Evolutionary conservation across 345 rosid species (phyloP), one percentile per base, ranked within the genome.

Genomic region (Camelina laxa): DNA sequence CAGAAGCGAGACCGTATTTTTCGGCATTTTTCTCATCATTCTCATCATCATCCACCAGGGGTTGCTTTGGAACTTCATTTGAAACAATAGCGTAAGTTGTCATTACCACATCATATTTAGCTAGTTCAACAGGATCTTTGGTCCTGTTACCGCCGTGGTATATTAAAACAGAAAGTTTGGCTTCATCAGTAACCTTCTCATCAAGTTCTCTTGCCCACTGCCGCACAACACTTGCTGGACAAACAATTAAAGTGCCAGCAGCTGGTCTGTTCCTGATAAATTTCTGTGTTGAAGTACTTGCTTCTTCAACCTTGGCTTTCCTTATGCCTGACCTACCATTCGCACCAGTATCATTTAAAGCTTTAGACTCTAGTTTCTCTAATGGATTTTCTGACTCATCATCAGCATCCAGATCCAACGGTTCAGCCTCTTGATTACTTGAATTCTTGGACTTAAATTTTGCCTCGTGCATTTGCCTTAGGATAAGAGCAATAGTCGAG

Each of bases 71-170:
- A 74, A 95, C 97, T 88, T 95, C 97, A 73, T 87, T 86, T 38
- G 96, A 80, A 45, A 95, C 90, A 79, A 95, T 90, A 17, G 97
- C 72, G 68, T 95, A 95, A 53, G 99, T 95, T 11, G 99, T 95
- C 76, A 95, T 56, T 78, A 95, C 96, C 50, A 95, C 97, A 79
- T 95, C 97, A 81, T 87, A 89, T 31, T 80, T 90, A 24, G 99
- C 96, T 82, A 95, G 77, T 65, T 87, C 97, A 63, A 36, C 76
- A 80, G 95, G 97, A 85, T 90, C 86, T 82, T 79, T 95, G 47
- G 99, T 95, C 84, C 97, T 85, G 74, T 65, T 90, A 60, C 91
- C 92, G 58, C 99, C 98, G 72, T 94, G 98, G 84, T 94, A 94
- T 70, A 88, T 60, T 55, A 94, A 81, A 55, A 80, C 83, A 76